These are phyloP conservation scores for Rubia tinctorum DNA, from an alignment of 305 asterid species.

Conservation along the genomic window DNA sequence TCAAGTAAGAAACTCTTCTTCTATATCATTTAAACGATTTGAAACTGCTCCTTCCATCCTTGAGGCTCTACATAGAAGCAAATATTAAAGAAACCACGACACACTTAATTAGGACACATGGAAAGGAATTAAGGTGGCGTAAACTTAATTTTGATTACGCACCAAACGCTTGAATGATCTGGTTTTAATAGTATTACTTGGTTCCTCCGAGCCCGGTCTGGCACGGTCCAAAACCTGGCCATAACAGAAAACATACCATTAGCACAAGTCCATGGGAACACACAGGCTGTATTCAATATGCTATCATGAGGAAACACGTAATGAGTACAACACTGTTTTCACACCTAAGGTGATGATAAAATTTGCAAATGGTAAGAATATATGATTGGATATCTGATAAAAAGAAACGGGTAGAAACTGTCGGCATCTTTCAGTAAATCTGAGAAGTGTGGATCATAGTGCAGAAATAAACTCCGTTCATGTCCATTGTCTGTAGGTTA, in stretches of 20 bases:
- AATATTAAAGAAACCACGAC: not conserved
- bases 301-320: not conserved
- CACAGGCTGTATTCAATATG: not conserved
- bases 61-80: constrained; percentile 42
- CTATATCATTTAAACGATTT: constrained; percentile 24
- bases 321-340: not conserved
- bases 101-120: not conserved
- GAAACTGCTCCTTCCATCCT: constrained; percentile 49
- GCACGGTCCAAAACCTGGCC: constrained; percentile 81
- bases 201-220: constrained; percentile 66
- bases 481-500: not conserved
- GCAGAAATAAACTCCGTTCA: not conserved
- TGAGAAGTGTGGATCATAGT: not conserved
- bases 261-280: not conserved
- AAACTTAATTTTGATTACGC: constrained; percentile 18
- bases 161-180: constrained; percentile 75
- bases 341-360: not conserved
- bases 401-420: not conserved
- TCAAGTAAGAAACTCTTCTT: not conserved
- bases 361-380: too few species aligned
- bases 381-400: not conserved
- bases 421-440: not conserved
- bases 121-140: not conserved
- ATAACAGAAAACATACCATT: constrained; percentile 18
- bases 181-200: constrained; percentile 35